Evolutionary conservation across 2,329 filamentous ascomycete genomes (phyloP).

Genomic region (Ophidiomyces ophidiicola): DNA sequence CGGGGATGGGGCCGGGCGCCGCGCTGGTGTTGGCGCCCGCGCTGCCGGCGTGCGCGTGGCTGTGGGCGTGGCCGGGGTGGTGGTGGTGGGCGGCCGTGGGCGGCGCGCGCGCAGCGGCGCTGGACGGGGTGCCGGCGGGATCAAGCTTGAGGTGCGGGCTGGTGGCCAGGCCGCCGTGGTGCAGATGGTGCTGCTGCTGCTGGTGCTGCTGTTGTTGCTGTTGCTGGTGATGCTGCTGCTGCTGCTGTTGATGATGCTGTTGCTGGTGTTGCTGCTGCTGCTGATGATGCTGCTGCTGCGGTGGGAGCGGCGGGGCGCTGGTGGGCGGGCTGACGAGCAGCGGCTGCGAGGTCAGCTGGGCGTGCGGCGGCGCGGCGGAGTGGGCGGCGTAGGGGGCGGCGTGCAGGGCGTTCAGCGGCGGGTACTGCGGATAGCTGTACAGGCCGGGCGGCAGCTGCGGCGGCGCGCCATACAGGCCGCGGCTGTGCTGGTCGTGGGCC

Average conservation of each 20-base stretch:
- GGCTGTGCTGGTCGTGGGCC: conserved; percentile 71
- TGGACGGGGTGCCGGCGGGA: conserved; percentile 30
- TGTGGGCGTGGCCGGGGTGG: conserved; percentile 29
- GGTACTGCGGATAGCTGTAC: conserved; percentile 58
- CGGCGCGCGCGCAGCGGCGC: conserved; percentile 27
- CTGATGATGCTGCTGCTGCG: conserved; percentile 27
- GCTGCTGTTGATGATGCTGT: conserved; percentile 29
- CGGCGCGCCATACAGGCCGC: conserved; percentile 72
- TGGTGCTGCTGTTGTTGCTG: conserved; percentile 28
- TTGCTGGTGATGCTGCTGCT: conserved; percentile 20
- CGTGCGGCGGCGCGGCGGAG: conserved; percentile 42
- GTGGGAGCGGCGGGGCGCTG: conserved; percentile 32
- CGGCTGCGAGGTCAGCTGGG: conserved; percentile 44
- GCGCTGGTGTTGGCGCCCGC: conserved; percentile 70
- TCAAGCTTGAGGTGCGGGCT: conserved; percentile 43
- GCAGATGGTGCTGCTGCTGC: conserved; percentile 17
- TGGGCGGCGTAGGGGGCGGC: conserved; percentile 47
- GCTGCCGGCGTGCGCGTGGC: conserved; percentile 31
- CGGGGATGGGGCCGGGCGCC: conserved; percentile 89
- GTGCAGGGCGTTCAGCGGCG: conserved; percentile 41
- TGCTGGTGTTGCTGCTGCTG: conserved; percentile 18
- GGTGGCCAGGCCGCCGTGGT: conserved; percentile 49
- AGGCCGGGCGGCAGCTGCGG: conserved; percentile 72
- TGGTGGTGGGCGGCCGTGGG: conserved; percentile 40
- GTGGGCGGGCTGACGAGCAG: conserved; percentile 43